phyloP scores from a whole-genome alignment of 352 stramenopile species.

The Globisporangium middletonii region DNA sequence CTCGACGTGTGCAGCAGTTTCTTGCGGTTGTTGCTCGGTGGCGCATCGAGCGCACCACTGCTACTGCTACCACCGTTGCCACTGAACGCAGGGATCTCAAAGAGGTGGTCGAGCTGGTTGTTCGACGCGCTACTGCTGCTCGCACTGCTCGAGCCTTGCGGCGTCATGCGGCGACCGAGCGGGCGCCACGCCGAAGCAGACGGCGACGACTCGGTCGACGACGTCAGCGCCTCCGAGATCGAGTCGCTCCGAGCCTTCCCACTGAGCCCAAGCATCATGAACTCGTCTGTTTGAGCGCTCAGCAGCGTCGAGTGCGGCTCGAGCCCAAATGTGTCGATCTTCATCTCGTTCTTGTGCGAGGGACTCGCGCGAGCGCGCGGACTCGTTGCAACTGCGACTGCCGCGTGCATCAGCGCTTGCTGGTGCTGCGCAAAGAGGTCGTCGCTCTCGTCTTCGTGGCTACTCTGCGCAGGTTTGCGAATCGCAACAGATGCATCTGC shows the following conservation, averaged over 20 bases:
- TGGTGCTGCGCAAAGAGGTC: slow-evolving; percentile 17
- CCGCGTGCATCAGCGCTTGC: slow-evolving; percentile 14
- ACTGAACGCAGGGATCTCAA: not conserved
- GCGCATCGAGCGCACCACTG: not conserved
- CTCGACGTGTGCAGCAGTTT: slow-evolving; percentile 29
- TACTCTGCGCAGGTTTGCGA: not conserved
- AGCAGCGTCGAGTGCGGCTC: not conserved
- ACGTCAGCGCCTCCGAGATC: slow-evolving; percentile 29
- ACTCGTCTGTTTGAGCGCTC: slow-evolving; percentile 8
- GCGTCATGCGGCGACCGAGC: slow-evolving; percentile 34
- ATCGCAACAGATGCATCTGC: slow-evolving; percentile 1
- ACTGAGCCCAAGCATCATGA: slow-evolving; percentile 2
- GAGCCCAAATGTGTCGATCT: slow-evolving; percentile 16
- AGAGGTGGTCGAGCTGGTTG: slow-evolving; percentile 11
- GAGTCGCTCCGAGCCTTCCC: slow-evolving; percentile 39
- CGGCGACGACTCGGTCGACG: slow-evolving; percentile 27
- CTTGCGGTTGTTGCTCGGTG: slow-evolving; percentile 7
- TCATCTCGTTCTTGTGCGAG: not conserved
- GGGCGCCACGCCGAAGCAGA: slow-evolving; percentile 36
- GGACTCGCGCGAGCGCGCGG: not conserved
- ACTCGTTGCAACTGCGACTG: slow-evolving; percentile 14
- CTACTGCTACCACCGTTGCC: not conserved
- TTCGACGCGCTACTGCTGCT: slow-evolving; percentile 13
- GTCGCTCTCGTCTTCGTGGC: slow-evolving; percentile 2
- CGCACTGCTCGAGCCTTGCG: slow-evolving; percentile 18